A percentile compares a stretch with the other conserved stretches of the same genome.
Evolutionary conservation across 495 filamentous ascomycete genomes (phyloP).

Genomic region (Aspergillus carlsbadensis): DNA sequence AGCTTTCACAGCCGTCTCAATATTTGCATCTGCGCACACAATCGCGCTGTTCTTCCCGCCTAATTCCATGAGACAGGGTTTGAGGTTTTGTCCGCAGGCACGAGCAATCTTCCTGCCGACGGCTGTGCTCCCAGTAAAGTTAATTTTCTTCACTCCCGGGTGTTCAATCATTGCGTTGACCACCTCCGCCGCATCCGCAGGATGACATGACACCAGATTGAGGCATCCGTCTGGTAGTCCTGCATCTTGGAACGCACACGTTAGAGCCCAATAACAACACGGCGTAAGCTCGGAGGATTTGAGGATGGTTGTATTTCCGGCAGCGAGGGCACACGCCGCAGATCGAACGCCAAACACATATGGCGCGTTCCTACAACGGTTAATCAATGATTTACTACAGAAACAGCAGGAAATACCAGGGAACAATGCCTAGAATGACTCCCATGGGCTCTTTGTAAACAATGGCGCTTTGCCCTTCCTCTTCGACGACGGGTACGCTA

Average conservation of each 20-base stretch:
- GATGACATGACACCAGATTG: constrained; percentile 52
- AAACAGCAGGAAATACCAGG: constrained; percentile 57
- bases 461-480: constrained; percentile 60
- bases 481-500: constrained; percentile 56
- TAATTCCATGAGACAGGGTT: constrained; percentile 62
- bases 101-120: constrained; percentile 57
- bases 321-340: constrained; percentile 73
- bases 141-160: constrained; percentile 57
- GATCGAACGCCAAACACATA: constrained; percentile 68
- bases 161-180: constrained; percentile 57
- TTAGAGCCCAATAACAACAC: constrained; percentile 68
- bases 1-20: constrained; percentile 49
- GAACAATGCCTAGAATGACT: constrained; percentile 77
- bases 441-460: constrained; percentile 78
- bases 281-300: constrained; percentile 77
- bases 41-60: constrained; percentile 62
- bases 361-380: constrained; percentile 55
- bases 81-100: constrained; percentile 51
- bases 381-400: background rate
- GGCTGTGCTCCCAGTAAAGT: constrained; percentile 59
- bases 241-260: constrained; percentile 66
- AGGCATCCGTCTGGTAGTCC: constrained; percentile 61
- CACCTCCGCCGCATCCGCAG: constrained; percentile 52
- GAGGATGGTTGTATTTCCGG: constrained; percentile 73
- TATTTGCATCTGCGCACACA: constrained; percentile 56